These are phyloP conservation scores for Candida dubliniensis DNA, from an alignment of 1,139 yeast species.

Conservation along the genomic window DNA sequence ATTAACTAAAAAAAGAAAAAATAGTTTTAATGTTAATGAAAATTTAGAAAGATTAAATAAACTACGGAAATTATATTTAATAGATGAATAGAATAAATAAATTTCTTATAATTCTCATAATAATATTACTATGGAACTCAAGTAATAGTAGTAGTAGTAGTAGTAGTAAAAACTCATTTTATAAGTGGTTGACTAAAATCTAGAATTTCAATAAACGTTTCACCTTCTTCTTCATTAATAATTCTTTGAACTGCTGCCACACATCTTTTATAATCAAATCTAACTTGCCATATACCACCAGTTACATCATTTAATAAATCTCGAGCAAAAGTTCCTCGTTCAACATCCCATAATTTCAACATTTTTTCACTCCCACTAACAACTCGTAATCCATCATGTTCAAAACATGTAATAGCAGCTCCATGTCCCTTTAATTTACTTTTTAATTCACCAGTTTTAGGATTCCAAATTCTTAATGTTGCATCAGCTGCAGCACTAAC, in stretches of 20 bases:
- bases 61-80: constrained; percentile 34
- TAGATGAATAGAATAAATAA: constrained; percentile 20
- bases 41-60: constrained; percentile 36
- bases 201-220: constrained; percentile 73
- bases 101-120: neutral
- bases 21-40: constrained; percentile 32
- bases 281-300: constrained; percentile 93
- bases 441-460: constrained; percentile 66
- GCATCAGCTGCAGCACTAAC: constrained; percentile 97
- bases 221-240: constrained; percentile 46
- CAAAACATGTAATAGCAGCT: constrained; percentile 91
- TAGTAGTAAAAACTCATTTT: constrained; percentile 2
- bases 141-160: no score
- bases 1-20: constrained; percentile 8
- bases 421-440: constrained; percentile 81
- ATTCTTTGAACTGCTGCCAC: constrained; percentile 88
- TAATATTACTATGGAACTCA: no score
- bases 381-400: constrained; percentile 79
- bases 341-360: constrained; percentile 81
- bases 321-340: constrained; percentile 72
- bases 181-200: constrained; percentile 64
- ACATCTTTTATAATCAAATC: constrained; percentile 79
- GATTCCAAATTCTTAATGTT: constrained; percentile 90
- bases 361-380: constrained; percentile 87
- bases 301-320: constrained; percentile 74